These are phyloP conservation scores for Carex cristatella DNA, from an alignment of 176 grass and related monocot genomes.

Conservation along the genomic window DNA sequence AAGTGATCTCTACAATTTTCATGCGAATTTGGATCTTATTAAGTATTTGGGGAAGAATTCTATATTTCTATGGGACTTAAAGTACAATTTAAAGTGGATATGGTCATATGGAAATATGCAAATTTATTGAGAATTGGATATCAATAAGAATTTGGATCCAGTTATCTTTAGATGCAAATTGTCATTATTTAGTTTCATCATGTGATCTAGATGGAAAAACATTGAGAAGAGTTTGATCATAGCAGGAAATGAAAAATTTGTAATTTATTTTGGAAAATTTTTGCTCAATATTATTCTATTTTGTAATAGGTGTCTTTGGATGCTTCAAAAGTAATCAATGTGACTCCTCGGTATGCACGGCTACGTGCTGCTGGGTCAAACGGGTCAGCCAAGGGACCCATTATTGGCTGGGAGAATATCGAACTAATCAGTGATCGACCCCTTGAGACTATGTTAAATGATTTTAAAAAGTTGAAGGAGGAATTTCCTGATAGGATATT, in stretches of 20 bases:
- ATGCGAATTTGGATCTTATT: background rate
- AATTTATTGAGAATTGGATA: too few relatives aligned
- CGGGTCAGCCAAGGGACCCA: slow-evolving; percentile 63
- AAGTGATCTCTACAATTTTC: background rate
- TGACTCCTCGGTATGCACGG: slow-evolving; percentile 85
- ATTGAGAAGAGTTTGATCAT: background rate
- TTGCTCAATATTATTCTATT: slow-evolving; percentile 21
- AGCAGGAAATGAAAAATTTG: background rate
- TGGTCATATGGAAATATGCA: background rate
- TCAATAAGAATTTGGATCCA: too few relatives aligned
- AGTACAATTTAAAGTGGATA: background rate
- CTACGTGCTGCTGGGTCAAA: slow-evolving; percentile 68
- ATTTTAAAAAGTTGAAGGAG: slow-evolving; percentile 90
- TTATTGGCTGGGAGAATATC: slow-evolving; percentile 98
- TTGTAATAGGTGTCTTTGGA: slow-evolving; percentile 74
- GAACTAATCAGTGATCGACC: slow-evolving; percentile 97
- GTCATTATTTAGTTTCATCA: background rate
- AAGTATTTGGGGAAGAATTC: background rate
- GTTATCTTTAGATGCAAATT: background rate
- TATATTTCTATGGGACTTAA: background rate
- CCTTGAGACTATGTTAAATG: slow-evolving; percentile 77
- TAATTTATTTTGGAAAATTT: background rate
- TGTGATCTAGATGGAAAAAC: background rate
- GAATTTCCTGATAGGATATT: slow-evolving; percentile 94
- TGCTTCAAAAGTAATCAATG: slow-evolving; percentile 90